These are phyloP conservation scores for Dactylellina parvicollis DNA, from an alignment of 2,329 filamentous ascomycete genomes.

Conservation along the genomic window DNA sequence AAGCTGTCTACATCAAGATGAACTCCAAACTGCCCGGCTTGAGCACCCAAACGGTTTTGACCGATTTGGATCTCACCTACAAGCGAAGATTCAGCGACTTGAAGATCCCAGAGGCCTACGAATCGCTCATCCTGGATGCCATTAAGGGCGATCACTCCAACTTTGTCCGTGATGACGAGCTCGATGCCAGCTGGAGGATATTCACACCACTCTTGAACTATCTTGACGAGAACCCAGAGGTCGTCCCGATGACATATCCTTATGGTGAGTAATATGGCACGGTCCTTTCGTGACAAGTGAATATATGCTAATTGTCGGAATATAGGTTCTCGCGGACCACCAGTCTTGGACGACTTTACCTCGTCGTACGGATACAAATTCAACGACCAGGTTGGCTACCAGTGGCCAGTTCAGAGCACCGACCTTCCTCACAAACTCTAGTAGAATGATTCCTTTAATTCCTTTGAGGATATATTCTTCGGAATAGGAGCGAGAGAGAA, in stretches of 20 bases:
- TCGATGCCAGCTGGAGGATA: conserved; percentile 97
- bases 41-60: conserved; percentile 99
- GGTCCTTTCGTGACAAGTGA: neutral
- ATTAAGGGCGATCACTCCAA: conserved; percentile 99
- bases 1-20: conserved; percentile 99
- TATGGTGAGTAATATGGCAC: conserved; percentile 75
- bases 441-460: conserved; percentile 57
- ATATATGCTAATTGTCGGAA: conserved; percentile 29
- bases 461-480: neutral
- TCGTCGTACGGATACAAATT: conserved; percentile 99
- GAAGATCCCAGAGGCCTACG: conserved; percentile 99
- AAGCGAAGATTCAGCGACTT: conserved; percentile 97
- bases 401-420: conserved; percentile 85
- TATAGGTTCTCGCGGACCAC: conserved; percentile 90
- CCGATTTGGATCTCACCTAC: conserved; percentile 97
- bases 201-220: conserved; percentile 98
- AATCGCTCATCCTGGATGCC: conserved; percentile 95
- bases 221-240: conserved; percentile 98
- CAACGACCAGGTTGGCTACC: conserved; percentile 93
- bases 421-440: conserved; percentile 79
- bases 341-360: conserved; percentile 97
- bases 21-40: conserved; percentile 98
- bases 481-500: neutral
- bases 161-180: conserved; percentile 96
- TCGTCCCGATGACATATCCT: conserved; percentile 98